Evolutionary conservation across 2,329 filamentous ascomycete genomes (phyloP).

Genomic region (Cadophora sp.): DNA sequence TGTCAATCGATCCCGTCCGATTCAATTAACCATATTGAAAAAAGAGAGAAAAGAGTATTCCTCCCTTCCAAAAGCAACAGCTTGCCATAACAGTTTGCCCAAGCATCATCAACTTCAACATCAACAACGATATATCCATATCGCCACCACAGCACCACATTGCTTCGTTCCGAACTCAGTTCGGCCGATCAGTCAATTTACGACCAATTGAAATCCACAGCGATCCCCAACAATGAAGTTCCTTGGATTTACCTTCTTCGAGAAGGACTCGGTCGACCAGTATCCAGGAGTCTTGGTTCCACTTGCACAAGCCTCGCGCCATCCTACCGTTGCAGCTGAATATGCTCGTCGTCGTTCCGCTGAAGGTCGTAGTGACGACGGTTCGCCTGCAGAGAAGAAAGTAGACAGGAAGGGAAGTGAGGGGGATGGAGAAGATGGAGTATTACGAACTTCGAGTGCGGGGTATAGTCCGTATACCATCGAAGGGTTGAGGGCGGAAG

Average conservation of each 20-base stretch:
- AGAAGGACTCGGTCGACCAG: slow-evolving; percentile 55
- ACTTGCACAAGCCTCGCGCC: slow-evolving; percentile 52
- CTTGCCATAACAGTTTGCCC: slow-evolving; percentile 19
- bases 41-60: slow-evolving; percentile 2
- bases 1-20: background rate
- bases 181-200: background rate
- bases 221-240: slow-evolving; percentile 41
- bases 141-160: slow-evolving; percentile 20
- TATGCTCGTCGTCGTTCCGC: slow-evolving; percentile 43
- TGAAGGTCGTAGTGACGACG: slow-evolving; percentile 34
- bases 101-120: background rate
- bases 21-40: background rate
- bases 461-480: slow-evolving; percentile 64
- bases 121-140: slow-evolving; percentile 5
- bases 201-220: background rate
- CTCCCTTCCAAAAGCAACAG: slow-evolving; percentile 11
- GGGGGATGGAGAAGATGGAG: slow-evolving; percentile 45
- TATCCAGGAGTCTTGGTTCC: slow-evolving; percentile 59
- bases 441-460: slow-evolving; percentile 59
- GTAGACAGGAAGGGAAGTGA: slow-evolving; percentile 11
- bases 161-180: background rate
- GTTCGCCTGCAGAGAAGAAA: slow-evolving; percentile 15
- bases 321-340: slow-evolving; percentile 46
- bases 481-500: slow-evolving; percentile 71
- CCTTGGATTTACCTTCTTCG: slow-evolving; percentile 55